Evolutionary conservation across 2,329 filamentous ascomycete species (phyloP).

Genomic region (Huntiella moniliformis): DNA sequence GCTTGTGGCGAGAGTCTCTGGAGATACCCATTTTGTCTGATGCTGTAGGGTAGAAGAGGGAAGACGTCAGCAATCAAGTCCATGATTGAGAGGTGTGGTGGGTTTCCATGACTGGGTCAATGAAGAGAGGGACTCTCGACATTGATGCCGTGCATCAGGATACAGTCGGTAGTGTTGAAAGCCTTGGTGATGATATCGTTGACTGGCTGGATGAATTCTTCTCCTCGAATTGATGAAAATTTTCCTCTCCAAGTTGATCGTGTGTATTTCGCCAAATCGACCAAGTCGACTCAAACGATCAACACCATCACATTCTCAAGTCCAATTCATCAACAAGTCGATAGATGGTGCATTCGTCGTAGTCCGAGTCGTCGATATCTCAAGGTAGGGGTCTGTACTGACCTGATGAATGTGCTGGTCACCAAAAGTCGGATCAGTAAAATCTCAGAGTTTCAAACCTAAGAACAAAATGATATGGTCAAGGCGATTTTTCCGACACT

Average conservation of each 20-base stretch:
- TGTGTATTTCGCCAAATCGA: background rate
- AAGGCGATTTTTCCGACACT: constrained; percentile 6
- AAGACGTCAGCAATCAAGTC: constrained; percentile 12
- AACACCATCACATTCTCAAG: background rate
- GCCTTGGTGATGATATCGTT: background rate
- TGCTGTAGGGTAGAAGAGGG: constrained; percentile 27
- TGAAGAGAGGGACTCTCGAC: background rate
- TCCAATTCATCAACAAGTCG: background rate
- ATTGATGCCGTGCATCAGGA: too few species aligned
- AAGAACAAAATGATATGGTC: constrained; percentile 4
- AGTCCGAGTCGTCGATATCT: background rate
- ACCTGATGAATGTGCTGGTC: constrained; percentile 30
- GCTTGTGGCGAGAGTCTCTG: constrained; percentile 99
- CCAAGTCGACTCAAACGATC: background rate
- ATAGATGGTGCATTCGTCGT: background rate
- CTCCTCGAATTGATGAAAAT: too few species aligned
- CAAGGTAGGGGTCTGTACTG: constrained; percentile 16
- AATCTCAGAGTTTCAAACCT: background rate
- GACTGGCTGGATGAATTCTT: background rate
- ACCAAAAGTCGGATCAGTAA: constrained; percentile 28
- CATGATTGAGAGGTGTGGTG: background rate
- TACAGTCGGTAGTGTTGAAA: background rate
- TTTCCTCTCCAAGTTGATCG: background rate
- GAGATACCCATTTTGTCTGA: constrained; percentile 96
- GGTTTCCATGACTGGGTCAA: background rate